Evolutionary conservation across 1,284 basidiomycete species (phyloP).

Genomic region (Trichosporon sp.): DNA sequence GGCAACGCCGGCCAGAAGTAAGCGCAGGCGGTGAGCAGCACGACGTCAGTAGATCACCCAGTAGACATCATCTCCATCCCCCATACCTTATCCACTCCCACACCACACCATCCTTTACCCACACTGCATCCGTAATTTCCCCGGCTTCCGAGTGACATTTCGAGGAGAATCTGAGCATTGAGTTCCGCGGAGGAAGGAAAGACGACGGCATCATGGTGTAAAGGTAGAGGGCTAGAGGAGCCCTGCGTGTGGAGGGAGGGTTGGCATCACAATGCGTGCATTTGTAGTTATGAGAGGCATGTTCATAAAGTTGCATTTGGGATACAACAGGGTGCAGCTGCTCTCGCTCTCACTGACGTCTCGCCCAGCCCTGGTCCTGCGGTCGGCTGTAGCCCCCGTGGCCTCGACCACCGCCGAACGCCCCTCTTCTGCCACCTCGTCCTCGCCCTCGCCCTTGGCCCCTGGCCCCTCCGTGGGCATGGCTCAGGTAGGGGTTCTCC

Average conservation of each 20-base stretch:
- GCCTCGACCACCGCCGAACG: not conserved
- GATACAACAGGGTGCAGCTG: not conserved
- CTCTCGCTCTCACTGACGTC: not conserved
- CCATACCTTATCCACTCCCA: not conserved
- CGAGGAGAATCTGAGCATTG: not conserved
- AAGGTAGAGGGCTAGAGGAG: not conserved
- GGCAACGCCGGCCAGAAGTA: conserved; percentile 3
- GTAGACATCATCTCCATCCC: conserved; percentile 1
- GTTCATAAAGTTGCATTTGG: not conserved
- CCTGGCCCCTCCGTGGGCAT: not conserved
- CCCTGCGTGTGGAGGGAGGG: not conserved
- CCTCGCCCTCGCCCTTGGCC: not conserved
- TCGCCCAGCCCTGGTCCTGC: conserved; percentile 6
- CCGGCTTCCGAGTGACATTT: conserved; percentile 1
- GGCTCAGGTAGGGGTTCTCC: not conserved
- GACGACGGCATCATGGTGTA: not conserved
- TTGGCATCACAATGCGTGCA: conserved; percentile 17
- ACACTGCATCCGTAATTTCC: conserved; percentile 4
- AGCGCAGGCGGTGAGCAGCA: not conserved
- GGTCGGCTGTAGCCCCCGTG: not conserved
- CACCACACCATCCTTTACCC: not conserved
- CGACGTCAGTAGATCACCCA: conserved; percentile 2
- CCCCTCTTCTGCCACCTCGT: not conserved
- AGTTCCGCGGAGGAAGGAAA: not conserved
- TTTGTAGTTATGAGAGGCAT: conserved; percentile 12